Evolutionary conservation across 495 filamentous ascomycete genomes (phyloP).

Genomic region (Sordaria brevicollis): DNA sequence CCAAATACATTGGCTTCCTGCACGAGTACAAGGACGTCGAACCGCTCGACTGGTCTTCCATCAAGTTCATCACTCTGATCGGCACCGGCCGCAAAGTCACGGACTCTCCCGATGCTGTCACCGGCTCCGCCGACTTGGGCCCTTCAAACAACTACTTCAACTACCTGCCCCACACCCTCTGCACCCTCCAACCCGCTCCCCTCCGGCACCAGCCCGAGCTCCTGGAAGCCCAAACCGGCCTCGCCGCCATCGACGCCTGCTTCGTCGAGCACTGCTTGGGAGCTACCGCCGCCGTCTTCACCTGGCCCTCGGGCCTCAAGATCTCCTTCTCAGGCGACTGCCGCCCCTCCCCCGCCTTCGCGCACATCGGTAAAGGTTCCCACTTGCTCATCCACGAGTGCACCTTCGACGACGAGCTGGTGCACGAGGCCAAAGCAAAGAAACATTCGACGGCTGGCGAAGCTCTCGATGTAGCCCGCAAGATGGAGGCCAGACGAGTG

Average conservation of each 20-base stretch:
- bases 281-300: slow-evolving; percentile 66
- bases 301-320: slow-evolving; percentile 71
- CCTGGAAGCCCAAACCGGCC: slow-evolving; percentile 15
- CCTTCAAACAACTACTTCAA: background rate
- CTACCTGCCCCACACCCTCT: background rate
- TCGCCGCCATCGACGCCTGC: slow-evolving; percentile 46
- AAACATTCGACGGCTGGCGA: slow-evolving; percentile 81
- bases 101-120: background rate
- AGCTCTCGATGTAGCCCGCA: slow-evolving; percentile 63
- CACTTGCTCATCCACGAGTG: slow-evolving; percentile 90
- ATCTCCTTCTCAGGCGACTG: slow-evolving; percentile 91
- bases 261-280: slow-evolving; percentile 66
- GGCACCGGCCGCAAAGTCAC: slow-evolving; percentile 1
- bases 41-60: slow-evolving; percentile 47
- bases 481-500: slow-evolving; percentile 66
- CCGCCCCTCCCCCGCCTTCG: slow-evolving; percentile 61
- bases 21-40: slow-evolving; percentile 70
- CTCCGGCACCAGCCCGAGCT: background rate
- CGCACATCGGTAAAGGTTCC: slow-evolving; percentile 56
- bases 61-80: slow-evolving; percentile 31
- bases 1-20: slow-evolving; percentile 60
- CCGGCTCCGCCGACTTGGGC: background rate
- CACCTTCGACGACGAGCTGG: slow-evolving; percentile 81
- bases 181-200: slow-evolving; percentile 1
- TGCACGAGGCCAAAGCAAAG: slow-evolving; percentile 71